Percentiles rank a stretch among this genome's conserved stretches.
phyloP scores from a whole-genome alignment of 192 early-diverging fungal genomes.

The Jimgerdemannia flammicorona region DNA sequence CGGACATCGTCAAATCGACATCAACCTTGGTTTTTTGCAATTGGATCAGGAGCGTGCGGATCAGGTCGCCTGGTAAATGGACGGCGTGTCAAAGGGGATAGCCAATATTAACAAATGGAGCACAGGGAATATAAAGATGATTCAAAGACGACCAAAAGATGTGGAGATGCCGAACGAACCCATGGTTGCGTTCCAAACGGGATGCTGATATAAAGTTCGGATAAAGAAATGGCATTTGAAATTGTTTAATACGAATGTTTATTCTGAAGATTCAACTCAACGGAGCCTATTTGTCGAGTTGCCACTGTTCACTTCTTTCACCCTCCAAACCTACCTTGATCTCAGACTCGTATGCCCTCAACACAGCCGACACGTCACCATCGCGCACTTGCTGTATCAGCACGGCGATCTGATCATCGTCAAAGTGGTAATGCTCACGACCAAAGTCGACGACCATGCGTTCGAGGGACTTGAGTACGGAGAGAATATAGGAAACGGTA shows the following conservation, averaged over 20 bases:
- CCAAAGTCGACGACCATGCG: constrained; percentile 88
- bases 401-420: constrained; percentile 42
- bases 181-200: neutral
- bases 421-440: constrained; percentile 36
- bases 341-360: constrained; percentile 75
- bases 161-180: neutral
- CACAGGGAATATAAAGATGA: constrained; percentile 41
- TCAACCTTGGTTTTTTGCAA: constrained; percentile 96
- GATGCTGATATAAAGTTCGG: neutral
- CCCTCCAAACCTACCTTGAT: constrained; percentile 38
- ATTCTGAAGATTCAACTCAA: neutral
- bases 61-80: constrained; percentile 47
- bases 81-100: too few relatives aligned
- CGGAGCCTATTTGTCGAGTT: neutral
- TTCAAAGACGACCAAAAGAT: too few relatives aligned
- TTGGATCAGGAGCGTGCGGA: constrained; percentile 73
- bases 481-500: too few relatives aligned
- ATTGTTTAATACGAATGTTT: neutral
- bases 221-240: neutral
- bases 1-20: constrained; percentile 85
- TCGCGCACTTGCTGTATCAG: constrained; percentile 57
- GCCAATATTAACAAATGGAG: constrained; percentile 17
- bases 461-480: constrained; percentile 50
- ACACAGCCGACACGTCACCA: constrained; percentile 79
- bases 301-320: constrained; percentile 12